Percentiles rank a stretch among this genome's conserved stretches.
Evolutionary conservation across 2,329 filamentous ascomycete genomes (phyloP).

Genomic region (Lachnellula arida): DNA sequence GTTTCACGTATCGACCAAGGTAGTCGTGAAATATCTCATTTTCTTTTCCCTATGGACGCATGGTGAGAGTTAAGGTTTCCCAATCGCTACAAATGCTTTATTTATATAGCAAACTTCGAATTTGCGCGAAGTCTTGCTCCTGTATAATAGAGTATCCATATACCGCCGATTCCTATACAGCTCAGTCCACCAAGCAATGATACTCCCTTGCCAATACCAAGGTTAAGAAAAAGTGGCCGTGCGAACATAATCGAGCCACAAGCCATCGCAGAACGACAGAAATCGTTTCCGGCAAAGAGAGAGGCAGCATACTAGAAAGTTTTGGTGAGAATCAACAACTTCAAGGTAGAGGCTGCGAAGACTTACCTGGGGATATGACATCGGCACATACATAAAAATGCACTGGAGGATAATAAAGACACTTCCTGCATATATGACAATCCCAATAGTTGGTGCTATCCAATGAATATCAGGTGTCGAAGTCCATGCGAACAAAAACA

Average conservation of each 20-base stretch:
- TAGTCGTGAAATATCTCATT: too few relatives aligned
- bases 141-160: too few relatives aligned
- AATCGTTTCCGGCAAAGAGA: conserved; percentile 57
- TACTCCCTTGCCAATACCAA: conserved; percentile 54
- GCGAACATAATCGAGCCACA: conserved; percentile 56
- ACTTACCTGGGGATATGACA: conserved; percentile 50
- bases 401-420: conserved; percentile 55
- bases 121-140: too few relatives aligned
- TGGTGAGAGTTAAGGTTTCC: too few relatives aligned
- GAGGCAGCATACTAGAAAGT: conserved; percentile 55
- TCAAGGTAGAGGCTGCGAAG: too few relatives aligned
- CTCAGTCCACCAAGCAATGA: conserved; percentile 52
- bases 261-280: conserved; percentile 53
- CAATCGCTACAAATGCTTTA: too few relatives aligned
- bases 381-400: conserved; percentile 55
- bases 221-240: conserved; percentile 52
- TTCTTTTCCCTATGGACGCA: too few relatives aligned
- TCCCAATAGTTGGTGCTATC: conserved; percentile 52
- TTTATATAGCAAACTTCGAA: too few relatives aligned
- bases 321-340: too few relatives aligned
- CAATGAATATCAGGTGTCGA: conserved; percentile 47
- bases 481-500: conserved; percentile 59
- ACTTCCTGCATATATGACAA: conserved; percentile 47
- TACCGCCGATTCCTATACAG: too few relatives aligned
- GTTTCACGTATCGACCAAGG: too few relatives aligned